phyloP scores from a whole-genome alignment of 73 alveolate genomes.

The Diophrys appendiculata region DNA sequence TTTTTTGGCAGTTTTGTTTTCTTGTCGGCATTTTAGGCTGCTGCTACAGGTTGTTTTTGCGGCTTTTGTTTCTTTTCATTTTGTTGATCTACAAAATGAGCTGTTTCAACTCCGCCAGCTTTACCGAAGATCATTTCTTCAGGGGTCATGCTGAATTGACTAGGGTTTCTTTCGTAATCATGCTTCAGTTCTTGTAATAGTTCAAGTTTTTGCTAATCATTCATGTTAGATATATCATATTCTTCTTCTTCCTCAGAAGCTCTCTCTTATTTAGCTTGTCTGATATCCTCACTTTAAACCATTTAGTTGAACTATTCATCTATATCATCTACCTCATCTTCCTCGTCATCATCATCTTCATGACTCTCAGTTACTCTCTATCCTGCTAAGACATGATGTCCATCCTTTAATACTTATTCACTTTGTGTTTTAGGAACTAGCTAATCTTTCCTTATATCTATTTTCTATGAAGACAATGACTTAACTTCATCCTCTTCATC shows the following conservation, averaged over 20 bases:
- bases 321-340: neutral
- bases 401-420: neutral
- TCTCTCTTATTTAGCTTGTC: neutral
- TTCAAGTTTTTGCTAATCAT: neutral
- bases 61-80: too few species aligned
- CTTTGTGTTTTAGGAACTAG: neutral
- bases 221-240: too few species aligned
- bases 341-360: neutral
- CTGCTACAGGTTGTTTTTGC: too few species aligned
- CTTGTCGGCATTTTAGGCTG: too few species aligned
- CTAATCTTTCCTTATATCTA: neutral
- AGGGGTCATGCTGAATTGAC: neutral
- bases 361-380: neutral
- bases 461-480: too few species aligned
- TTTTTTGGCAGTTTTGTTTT: too few species aligned
- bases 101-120: neutral
- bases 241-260: neutral
- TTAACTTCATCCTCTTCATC: neutral
- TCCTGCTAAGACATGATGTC: neutral
- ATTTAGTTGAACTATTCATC: neutral
- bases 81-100: neutral
- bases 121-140: neutral
- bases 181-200: neutral
- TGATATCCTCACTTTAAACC: too few species aligned
- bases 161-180: neutral